Base-by-base conservation (phyloP, 768 basidiomycete genomes). In the Boletus edulis region DNA sequence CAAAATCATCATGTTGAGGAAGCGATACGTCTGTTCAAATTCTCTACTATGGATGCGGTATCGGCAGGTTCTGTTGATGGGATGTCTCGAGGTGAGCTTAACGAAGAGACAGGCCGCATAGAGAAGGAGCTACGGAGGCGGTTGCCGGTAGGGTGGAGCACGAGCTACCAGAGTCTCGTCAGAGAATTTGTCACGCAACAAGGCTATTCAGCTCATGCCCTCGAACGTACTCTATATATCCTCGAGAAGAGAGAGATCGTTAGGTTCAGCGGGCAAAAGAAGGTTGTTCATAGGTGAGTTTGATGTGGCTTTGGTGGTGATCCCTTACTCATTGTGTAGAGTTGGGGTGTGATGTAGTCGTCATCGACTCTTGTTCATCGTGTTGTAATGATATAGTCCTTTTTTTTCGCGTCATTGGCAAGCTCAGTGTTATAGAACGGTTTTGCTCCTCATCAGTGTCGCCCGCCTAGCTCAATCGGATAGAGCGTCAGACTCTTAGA, bases 21-120 rank as follows among this genome's bases (percentile, higher is more conserved):
- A 72, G 91, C 97, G 7, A 98, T 98, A 62, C 89, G 97, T 11
- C 73, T 99, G 40, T 99, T 99, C 86, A 98, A 96, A 67, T 95
- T 87, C 75, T 98, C 95, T 10, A 98, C 97, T 3, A 98, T 99
- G 96, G 94, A 98, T 69, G 97, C 97, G 24, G 95, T 98, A 27
- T 89, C 91, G 13, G 94, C 94, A 1, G 95, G 97, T 13, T 88
- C 91, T 32, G 86, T 89, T 17, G 97, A 98, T 62, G 97, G 97
- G 0, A 76, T 98, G 55, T 91, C 93, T 14, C 84, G 95, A 41
- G 87, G 89, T 4, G 94, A 94, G 63, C 75, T 98, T 38, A 94
- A 95, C 68, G 94, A 94, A 51, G 96, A 98, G 74, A 94, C 98
- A 80, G 75, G 79, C 31, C 80, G 82, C 60, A 97, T 99, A 61